Evolutionary conservation across 1,139 yeast genomes (phyloP).

Genomic region (Suhomyces wounanorum): DNA sequence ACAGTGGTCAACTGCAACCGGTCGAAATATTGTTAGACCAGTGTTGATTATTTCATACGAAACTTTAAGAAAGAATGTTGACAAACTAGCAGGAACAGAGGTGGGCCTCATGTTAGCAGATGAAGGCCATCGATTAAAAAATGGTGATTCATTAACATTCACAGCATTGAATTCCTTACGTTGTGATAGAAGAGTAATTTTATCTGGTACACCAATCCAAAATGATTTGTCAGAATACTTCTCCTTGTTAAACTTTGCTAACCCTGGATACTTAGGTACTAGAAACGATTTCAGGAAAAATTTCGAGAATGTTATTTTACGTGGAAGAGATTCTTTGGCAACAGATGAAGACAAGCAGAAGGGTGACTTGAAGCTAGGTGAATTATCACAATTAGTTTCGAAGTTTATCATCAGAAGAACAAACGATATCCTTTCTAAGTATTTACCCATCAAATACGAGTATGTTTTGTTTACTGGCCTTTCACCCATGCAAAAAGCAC

Average conservation of each 20-base stretch:
- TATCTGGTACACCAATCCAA: conserved; percentile 97
- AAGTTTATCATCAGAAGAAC: conserved; percentile 93
- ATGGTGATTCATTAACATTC: conserved; percentile 92
- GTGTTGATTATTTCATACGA: conserved; percentile 95
- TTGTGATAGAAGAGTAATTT: conserved; percentile 85
- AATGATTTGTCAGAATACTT: conserved; percentile 95
- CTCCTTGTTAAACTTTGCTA: conserved; percentile 86
- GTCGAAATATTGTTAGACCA: conserved; percentile 89
- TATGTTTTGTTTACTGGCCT: conserved; percentile 90
- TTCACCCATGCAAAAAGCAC: conserved; percentile 70
- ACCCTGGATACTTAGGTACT: conserved; percentile 90
- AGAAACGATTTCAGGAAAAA: conserved; percentile 81
- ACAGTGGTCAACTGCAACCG: conserved; percentile 88
- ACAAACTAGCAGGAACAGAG: conserved; percentile 71
- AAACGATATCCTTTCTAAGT: conserved; percentile 90
- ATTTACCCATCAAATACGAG: conserved; percentile 92
- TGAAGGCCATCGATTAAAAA: conserved; percentile 94
- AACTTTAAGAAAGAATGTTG: conserved; percentile 85
- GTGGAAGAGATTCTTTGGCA: conserved; percentile 90
- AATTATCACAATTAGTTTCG: conserved; percentile 76
- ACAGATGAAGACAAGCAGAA: conserved; percentile 71
- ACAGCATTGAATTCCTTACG: conserved; percentile 81
- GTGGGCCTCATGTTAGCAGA: conserved; percentile 91
- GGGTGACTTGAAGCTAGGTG: conserved; percentile 74
- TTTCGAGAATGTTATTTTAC: conserved; percentile 75